Evolutionary conservation across 1,284 basidiomycete genomes (phyloP).

Genomic region (Cutaneotrichosporon sp.): DNA sequence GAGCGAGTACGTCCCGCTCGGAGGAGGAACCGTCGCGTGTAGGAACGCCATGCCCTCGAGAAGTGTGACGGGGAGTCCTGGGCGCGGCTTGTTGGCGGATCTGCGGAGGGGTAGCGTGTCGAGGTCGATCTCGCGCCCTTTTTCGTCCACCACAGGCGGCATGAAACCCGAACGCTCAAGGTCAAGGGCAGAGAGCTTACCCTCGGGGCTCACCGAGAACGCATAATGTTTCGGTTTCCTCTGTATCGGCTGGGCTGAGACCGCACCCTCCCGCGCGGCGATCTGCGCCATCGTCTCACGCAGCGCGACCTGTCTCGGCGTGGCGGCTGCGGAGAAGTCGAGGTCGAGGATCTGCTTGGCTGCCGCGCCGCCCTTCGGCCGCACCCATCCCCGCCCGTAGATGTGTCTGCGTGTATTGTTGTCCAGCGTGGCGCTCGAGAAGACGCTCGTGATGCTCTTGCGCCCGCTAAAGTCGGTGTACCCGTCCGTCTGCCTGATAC

Average conservation of each 20-base stretch:
- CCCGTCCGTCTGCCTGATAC: conserved; percentile 15
- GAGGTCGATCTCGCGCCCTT: neutral
- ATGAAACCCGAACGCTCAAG: neutral
- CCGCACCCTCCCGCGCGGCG: conserved; percentile 6
- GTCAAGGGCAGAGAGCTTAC: conserved; percentile 16
- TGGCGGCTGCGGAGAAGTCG: conserved; percentile 31
- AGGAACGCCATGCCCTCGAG: conserved; percentile 36
- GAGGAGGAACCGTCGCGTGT: conserved; percentile 31
- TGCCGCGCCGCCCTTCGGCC: conserved; percentile 11
- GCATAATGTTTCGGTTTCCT: conserved; percentile 30
- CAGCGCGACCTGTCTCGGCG: conserved; percentile 19
- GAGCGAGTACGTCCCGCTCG: conserved; percentile 31
- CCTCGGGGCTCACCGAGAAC: conserved; percentile 28
- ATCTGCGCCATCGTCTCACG: conserved; percentile 23
- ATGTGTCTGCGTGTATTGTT: conserved; percentile 27
- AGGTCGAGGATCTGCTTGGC: conserved; percentile 26
- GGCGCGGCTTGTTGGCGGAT: neutral
- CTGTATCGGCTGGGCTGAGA: neutral
- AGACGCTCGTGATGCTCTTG: conserved; percentile 31
- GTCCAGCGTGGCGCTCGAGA: conserved; percentile 35
- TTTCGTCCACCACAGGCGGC: neutral
- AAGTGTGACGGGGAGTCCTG: conserved; percentile 9
- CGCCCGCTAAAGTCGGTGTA: conserved; percentile 24
- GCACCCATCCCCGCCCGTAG: conserved; percentile 37
- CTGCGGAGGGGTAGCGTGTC: neutral